A percentile compares a stretch with the other conserved stretches of the same genome.
Evolutionary conservation across 768 basidiomycete species (phyloP).

Genomic region (Serendipita sp.): DNA sequence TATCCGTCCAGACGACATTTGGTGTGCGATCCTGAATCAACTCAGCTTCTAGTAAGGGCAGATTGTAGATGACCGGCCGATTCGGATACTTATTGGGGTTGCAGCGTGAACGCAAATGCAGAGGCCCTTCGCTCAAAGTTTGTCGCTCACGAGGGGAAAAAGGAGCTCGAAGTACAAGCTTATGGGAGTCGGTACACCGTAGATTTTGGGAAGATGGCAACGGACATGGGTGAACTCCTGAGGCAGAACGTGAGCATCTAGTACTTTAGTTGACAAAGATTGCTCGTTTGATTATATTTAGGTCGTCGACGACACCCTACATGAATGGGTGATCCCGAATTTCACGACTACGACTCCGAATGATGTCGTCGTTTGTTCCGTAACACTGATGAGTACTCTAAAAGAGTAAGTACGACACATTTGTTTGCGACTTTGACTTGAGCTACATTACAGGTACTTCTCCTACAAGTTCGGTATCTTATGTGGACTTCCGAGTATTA

Average conservation of each 20-base stretch:
- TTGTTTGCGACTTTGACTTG: not conserved
- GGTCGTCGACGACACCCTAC: conserved; percentile 16
- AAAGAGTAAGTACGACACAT: conserved; percentile 13
- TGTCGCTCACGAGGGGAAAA: conserved; percentile 24
- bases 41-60: conserved; percentile 19
- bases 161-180: conserved; percentile 17
- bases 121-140: conserved; percentile 23
- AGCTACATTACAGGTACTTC: conserved; percentile 19
- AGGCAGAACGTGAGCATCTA: not conserved
- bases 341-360: conserved; percentile 30
- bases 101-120: conserved; percentile 17
- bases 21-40: conserved; percentile 28
- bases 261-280: not conserved
- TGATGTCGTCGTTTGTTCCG: conserved; percentile 24
- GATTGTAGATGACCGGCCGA: not conserved
- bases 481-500: conserved; percentile 31
- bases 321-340: conserved; percentile 27
- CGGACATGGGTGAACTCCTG: conserved; percentile 9
- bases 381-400: conserved; percentile 29
- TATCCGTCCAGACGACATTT: conserved; percentile 35
- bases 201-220: conserved; percentile 21
- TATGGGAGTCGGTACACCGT: conserved; percentile 16
- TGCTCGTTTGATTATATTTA: conserved; percentile 5
- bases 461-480: conserved; percentile 18
- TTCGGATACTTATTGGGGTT: not conserved